phyloP scores from a whole-genome alignment of 2,329 filamentous ascomycete genomes.

The Aspergillus felis region DNA sequence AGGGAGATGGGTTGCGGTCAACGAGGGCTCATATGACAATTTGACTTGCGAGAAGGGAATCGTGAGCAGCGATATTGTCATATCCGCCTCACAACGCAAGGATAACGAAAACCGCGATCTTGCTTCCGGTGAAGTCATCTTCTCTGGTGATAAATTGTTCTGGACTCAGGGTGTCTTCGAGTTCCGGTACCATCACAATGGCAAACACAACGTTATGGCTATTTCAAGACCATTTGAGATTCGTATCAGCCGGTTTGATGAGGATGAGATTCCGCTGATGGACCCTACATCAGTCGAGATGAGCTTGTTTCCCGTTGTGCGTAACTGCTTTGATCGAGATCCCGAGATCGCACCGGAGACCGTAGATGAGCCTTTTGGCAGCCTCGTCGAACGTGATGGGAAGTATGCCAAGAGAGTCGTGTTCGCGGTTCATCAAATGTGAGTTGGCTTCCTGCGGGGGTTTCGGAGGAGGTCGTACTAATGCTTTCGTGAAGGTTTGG shows the following conservation, averaged over 20 bases:
- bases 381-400: slow-evolving; percentile 75
- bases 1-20: slow-evolving; percentile 84
- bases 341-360: slow-evolving; percentile 82
- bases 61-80: slow-evolving; percentile 61
- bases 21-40: slow-evolving; percentile 70
- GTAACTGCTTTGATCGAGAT: slow-evolving; percentile 89
- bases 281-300: slow-evolving; percentile 69
- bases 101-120: slow-evolving; percentile 53
- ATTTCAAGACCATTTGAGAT: slow-evolving; percentile 93
- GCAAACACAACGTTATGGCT: slow-evolving; percentile 88
- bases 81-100: slow-evolving; percentile 42
- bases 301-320: slow-evolving; percentile 74
- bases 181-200: slow-evolving; percentile 93
- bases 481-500: slow-evolving; percentile 58
- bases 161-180: slow-evolving; percentile 97
- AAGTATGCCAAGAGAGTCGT: slow-evolving; percentile 89
- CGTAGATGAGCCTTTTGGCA: slow-evolving; percentile 77
- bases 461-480: slow-evolving; percentile 3
- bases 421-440: slow-evolving; percentile 94
- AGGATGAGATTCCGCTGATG: slow-evolving; percentile 61
- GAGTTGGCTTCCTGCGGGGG: slow-evolving; percentile 20
- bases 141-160: slow-evolving; percentile 90
- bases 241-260: slow-evolving; percentile 74
- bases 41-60: slow-evolving; percentile 73
- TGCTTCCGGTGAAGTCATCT: slow-evolving; percentile 76